Percentiles rank a stretch among this genome's conserved stretches.
Evolutionary conservation across 2,329 filamentous ascomycete species (phyloP).

Genomic region (Zymoseptoria brevis): DNA sequence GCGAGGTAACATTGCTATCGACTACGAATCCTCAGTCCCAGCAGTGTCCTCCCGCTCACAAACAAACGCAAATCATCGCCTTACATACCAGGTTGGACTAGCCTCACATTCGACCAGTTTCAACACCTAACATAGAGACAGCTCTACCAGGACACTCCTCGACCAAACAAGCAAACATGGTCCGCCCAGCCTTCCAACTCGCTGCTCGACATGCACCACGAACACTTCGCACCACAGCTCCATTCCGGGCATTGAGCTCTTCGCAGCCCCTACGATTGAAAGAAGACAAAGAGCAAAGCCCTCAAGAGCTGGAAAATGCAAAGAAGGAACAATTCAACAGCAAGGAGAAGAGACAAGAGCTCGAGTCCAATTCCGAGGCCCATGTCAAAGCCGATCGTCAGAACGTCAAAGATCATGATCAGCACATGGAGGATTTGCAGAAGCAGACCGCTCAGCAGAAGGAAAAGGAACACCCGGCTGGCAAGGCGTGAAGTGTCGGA

Average conservation of each 20-base stretch:
- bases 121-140: neutral
- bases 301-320: slow-evolving; percentile 34
- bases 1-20: neutral
- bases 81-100: neutral
- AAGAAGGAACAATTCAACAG: slow-evolving; percentile 40
- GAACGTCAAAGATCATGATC: slow-evolving; percentile 35
- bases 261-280: slow-evolving; percentile 31
- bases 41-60: neutral
- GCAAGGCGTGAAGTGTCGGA: slow-evolving; percentile 12
- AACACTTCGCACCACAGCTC: neutral
- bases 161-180: neutral
- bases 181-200: neutral
- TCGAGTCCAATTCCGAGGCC: slow-evolving; percentile 35
- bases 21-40: neutral
- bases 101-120: neutral
- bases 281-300: slow-evolving; percentile 32
- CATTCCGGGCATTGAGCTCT: slow-evolving; percentile 21
- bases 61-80: neutral
- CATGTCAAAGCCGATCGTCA: slow-evolving; percentile 37
- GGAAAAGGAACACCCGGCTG: slow-evolving; percentile 31
- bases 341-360: slow-evolving; percentile 34
- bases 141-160: neutral
- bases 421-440: slow-evolving; percentile 39
- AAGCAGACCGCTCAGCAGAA: slow-evolving; percentile 36
- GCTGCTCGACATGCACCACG: neutral